Conservation (phyloP, 192 early-diverging fungal species). For the Haplosporangium gracile region DNA sequence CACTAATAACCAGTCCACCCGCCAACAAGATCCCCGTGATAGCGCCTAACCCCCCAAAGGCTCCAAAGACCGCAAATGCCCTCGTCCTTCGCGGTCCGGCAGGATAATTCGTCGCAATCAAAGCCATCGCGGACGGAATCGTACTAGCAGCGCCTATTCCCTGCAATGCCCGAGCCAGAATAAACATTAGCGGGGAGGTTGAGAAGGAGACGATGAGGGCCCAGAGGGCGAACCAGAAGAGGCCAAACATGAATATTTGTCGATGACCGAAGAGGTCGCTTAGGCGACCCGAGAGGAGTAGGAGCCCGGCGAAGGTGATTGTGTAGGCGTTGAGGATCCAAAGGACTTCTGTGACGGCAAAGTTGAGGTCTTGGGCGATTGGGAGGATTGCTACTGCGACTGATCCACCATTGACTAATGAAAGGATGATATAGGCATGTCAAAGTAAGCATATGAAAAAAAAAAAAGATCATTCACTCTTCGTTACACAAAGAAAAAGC, state of each 20-base stretch:
- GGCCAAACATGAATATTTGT: conserved; percentile 24
- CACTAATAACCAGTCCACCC: conserved; percentile 17
- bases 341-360: conserved; percentile 5
- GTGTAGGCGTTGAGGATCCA: conserved; percentile 32
- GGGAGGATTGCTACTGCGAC: conserved; percentile 13
- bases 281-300: conserved; percentile 31
- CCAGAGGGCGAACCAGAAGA: conserved; percentile 19
- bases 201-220: conserved; percentile 32
- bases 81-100: neutral
- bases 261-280: conserved; percentile 43
- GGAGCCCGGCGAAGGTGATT: conserved; percentile 26
- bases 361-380: conserved; percentile 9
- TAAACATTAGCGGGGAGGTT: conserved; percentile 18
- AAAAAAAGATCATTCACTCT: too few relatives aligned
- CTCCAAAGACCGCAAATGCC: conserved; percentile 18
- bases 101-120: conserved; percentile 27
- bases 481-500: too few relatives aligned
- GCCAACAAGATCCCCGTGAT: conserved; percentile 31
- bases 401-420: conserved; percentile 12
- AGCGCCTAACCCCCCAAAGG: conserved; percentile 18
- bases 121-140: conserved; percentile 19
- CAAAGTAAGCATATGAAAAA: too few relatives aligned
- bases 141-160: conserved; percentile 27
- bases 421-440: too few relatives aligned
- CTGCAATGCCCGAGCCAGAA: conserved; percentile 23